Percentiles rank a stretch among this genome's conserved stretches.
phyloP scores from a whole-genome alignment of 495 filamentous ascomycete genomes.

The Paragyromitra xinjiangensis region DNA sequence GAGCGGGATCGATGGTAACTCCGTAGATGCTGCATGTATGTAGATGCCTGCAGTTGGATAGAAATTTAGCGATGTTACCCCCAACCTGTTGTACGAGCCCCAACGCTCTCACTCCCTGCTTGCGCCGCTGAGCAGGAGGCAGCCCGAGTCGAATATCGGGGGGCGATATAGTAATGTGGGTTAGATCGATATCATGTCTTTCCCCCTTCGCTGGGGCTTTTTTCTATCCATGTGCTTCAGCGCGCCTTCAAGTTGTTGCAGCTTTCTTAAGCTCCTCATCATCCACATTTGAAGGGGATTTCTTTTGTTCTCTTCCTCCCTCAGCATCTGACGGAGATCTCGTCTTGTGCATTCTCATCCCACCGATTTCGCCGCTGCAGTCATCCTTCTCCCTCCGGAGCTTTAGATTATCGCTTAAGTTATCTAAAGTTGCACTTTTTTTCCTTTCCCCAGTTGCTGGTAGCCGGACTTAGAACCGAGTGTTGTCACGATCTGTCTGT shows the following conservation, averaged over 20 bases:
- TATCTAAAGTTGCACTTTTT: slow-evolving; percentile 24
- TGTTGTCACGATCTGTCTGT: slow-evolving; percentile 17
- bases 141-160: slow-evolving; percentile 37
- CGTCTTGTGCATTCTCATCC: slow-evolving; percentile 21
- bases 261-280: slow-evolving; percentile 46
- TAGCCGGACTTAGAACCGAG: slow-evolving; percentile 29
- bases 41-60: slow-evolving; percentile 36
- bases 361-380: slow-evolving; percentile 19
- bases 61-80: slow-evolving; percentile 47
- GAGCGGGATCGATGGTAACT: slow-evolving; percentile 43
- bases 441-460: not conserved
- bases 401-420: slow-evolving; percentile 29
- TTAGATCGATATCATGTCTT: slow-evolving; percentile 39
- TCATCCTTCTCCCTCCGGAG: not conserved
- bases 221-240: slow-evolving; percentile 21
- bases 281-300: slow-evolving; percentile 18
- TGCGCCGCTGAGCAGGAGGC: slow-evolving; percentile 26
- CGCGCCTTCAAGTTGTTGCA: slow-evolving; percentile 13
- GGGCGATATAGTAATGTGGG: slow-evolving; percentile 39
- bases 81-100: slow-evolving; percentile 42
- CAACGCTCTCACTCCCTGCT: slow-evolving; percentile 24
- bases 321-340: slow-evolving; percentile 23
- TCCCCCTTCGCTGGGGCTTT: slow-evolving; percentile 40
- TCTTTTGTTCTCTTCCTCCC: not conserved
- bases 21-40: slow-evolving; percentile 33